Conservation (phyloP, 768 basidiomycete genomes). For the Rhodotorula paludigena region DNA sequence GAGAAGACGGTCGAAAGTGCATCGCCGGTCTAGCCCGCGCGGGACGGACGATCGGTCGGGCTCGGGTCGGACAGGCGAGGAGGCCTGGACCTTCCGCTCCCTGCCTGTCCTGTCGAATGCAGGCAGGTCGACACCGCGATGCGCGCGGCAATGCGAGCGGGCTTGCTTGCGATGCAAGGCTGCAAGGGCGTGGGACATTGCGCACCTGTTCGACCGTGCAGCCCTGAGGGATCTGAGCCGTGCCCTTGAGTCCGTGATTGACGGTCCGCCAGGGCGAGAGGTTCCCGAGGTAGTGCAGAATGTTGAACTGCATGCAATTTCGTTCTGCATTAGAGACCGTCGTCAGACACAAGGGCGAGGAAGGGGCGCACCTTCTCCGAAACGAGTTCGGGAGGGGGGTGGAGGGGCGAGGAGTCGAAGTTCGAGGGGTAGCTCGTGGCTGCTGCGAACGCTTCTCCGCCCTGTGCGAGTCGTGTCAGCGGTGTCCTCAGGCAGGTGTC, state of each 20-base stretch:
- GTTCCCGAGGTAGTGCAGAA: conserved; percentile 33
- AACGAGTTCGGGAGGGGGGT: conserved; percentile 9
- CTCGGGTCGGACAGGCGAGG: too few species aligned
- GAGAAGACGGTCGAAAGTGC: too few species aligned
- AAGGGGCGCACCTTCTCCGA: neutral
- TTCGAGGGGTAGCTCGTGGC: conserved; percentile 27
- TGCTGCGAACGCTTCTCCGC: conserved; percentile 28
- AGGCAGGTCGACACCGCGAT: too few species aligned
- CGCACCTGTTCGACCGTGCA: conserved; percentile 33
- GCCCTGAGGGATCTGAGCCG: conserved; percentile 14
- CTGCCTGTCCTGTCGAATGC: too few species aligned
- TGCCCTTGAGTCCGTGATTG: conserved; percentile 19
- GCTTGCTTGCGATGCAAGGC: too few species aligned
- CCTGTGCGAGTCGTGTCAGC: neutral
- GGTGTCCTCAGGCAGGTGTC: neutral
- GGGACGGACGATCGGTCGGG: too few species aligned
- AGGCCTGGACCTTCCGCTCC: too few species aligned
- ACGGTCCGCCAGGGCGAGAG: conserved; percentile 34
- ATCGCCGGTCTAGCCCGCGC: too few species aligned
- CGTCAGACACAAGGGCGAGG: too few species aligned
- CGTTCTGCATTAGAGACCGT: too few species aligned
- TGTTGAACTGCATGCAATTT: conserved; percentile 15
- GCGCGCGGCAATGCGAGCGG: too few species aligned
- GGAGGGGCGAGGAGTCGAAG: conserved; percentile 23
- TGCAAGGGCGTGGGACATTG: too few species aligned